A percentile compares a stretch with the other conserved stretches of the same genome.
Evolutionary conservation across 768 basidiomycete species (phyloP).

Genomic region (Hortiboletus campestris): DNA sequence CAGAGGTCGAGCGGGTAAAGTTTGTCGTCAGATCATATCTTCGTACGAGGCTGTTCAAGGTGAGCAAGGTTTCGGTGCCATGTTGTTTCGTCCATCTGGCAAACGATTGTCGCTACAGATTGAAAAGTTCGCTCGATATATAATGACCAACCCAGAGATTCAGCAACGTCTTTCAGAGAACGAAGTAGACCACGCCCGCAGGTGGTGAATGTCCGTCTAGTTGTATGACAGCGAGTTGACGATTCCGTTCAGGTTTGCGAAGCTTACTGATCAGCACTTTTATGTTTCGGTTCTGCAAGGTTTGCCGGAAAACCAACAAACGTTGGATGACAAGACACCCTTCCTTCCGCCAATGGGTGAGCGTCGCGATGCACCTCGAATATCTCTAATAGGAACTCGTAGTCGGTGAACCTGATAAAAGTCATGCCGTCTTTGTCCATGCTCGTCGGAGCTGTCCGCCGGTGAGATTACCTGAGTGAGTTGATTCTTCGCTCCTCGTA

Average conservation of each 20-base stretch:
- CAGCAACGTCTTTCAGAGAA: constrained; percentile 80
- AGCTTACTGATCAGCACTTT: constrained; percentile 75
- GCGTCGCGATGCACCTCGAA: constrained; percentile 22
- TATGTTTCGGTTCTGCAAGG: constrained; percentile 77
- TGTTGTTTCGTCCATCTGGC: background rate
- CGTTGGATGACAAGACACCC: constrained; percentile 69
- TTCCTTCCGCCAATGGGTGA: constrained; percentile 76
- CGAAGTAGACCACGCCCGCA: constrained; percentile 77
- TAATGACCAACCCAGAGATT: constrained; percentile 64
- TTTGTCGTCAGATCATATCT: constrained; percentile 90
- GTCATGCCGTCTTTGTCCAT: constrained; percentile 77
- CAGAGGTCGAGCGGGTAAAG: constrained; percentile 91
- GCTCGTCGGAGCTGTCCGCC: constrained; percentile 70
- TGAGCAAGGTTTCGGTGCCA: constrained; percentile 24
- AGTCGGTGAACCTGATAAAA: constrained; percentile 80
- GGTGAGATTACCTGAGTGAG: constrained; percentile 68
- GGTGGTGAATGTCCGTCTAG: constrained; percentile 40
- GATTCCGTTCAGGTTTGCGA: constrained; percentile 57
- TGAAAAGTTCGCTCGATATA: constrained; percentile 82
- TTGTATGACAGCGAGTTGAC: background rate
- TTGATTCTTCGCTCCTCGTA: constrained; percentile 1
- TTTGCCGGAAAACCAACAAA: constrained; percentile 72
- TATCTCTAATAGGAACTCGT: constrained; percentile 10
- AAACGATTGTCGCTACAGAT: constrained; percentile 48
- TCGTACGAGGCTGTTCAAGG: constrained; percentile 84